Evolutionary conservation across 2,329 filamentous ascomycete genomes (phyloP), one percentile per base, ranked within the genome.

Genomic region (Fusarium robinianum): DNA sequence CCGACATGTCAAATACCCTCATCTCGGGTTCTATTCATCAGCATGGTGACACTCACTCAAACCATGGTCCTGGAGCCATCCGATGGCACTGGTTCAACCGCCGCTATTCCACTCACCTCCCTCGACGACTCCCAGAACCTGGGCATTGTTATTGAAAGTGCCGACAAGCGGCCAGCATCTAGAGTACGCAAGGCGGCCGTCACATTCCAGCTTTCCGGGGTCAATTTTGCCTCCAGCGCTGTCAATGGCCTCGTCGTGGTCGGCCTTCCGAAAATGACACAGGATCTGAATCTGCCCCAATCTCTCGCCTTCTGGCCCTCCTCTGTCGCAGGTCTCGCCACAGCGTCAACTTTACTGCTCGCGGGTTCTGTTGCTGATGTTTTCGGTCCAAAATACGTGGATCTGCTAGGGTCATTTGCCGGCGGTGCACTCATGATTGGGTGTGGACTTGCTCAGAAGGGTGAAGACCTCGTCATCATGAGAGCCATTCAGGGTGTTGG

Each of bases 401-500:
- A 67, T 27, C 46, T 72, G 6, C 39, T 60, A 3, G 71, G 71
- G 1, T 63, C 57, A 31, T 53, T 71, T 6, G 21, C 62, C 12
- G 57, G 55, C 14, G 63, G 62, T 1, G 51, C 51, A 0, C 58
- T 67, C 19, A 64, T 66, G 36, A 42, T 72, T 11, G 68, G 59
- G 5, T 57, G 54, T 16, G 69, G 66, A 6, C 53, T 66, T 8
- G 44, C 62, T 5, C 57, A 51, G 8, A 61, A 48, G 0, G 67
- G 66, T 2, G 55, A 57, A 11, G 58, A 72, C 31, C 54, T 73
- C 6, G 63, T 73, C 14, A 62, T 55, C n/a, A 53, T 72, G 44
- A 61, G 71, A 5, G 70, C 67, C 4, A 26, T 73, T 4, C 68
- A 72, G 43, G 71, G 72, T n/a, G 55, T 73, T 18, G 67, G 61